phyloP scores from a whole-genome alignment of 1,139 yeast species.

The Zygoascus meyerae region DNA sequence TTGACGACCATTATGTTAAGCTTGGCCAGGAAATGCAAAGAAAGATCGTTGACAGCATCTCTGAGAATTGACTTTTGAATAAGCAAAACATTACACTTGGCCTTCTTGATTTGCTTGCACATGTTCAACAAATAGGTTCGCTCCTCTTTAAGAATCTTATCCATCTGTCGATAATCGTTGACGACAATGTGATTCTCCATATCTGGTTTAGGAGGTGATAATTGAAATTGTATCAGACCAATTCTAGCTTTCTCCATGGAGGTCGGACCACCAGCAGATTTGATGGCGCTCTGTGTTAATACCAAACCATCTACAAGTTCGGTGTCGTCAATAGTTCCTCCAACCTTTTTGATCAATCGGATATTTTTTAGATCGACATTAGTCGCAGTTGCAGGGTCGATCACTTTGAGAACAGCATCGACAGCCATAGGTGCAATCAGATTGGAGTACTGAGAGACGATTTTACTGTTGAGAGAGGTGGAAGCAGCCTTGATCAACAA shows the following conservation, averaged over 20 bases:
- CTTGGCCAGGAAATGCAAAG: slow-evolving; percentile 89
- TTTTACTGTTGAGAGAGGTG: slow-evolving; percentile 88
- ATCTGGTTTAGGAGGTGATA: slow-evolving; percentile 98
- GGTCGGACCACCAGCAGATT: slow-evolving; percentile 93
- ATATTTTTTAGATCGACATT: slow-evolving; percentile 87
- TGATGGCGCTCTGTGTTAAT: slow-evolving; percentile 81
- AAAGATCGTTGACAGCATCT: slow-evolving; percentile 96
- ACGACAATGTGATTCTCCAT: slow-evolving; percentile 97
- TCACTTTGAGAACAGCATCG: slow-evolving; percentile 80
- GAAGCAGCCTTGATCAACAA: slow-evolving; percentile 87
- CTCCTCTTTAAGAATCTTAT: slow-evolving; percentile 94
- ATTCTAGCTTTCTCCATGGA: slow-evolving; percentile 90
- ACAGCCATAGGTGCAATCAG: slow-evolving; percentile 91
- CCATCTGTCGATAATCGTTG: slow-evolving; percentile 98
- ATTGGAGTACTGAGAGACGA: slow-evolving; percentile 85
- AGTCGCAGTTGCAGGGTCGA: slow-evolving; percentile 47
- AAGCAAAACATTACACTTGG: slow-evolving; percentile 89
- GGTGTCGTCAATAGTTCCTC: slow-evolving; percentile 97
- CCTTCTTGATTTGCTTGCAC: slow-evolving; percentile 92
- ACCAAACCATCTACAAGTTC: slow-evolving; percentile 91
- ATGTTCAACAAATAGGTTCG: slow-evolving; percentile 89
- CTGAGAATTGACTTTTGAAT: slow-evolving; percentile 93
- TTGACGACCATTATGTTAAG: slow-evolving; percentile 89
- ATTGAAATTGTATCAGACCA: slow-evolving; percentile 90
- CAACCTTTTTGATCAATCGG: slow-evolving; percentile 85